Evolutionary conservation across 2,329 filamentous ascomycete genomes (phyloP).

Genomic region (Bipolaris victoriae): DNA sequence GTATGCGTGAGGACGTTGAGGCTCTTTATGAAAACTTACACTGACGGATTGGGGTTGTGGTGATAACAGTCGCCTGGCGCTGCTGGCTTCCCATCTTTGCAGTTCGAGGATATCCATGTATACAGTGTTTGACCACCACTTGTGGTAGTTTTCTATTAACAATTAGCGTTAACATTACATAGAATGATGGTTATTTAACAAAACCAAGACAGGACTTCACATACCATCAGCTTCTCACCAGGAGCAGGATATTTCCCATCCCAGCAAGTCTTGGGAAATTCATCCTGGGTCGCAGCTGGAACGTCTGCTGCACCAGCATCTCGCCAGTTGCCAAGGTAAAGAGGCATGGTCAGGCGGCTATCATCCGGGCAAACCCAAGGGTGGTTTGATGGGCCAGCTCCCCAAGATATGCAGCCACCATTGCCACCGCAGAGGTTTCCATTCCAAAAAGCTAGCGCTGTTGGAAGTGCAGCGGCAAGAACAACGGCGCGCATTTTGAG

Average conservation of each 20-base stretch:
- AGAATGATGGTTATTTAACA: not conserved
- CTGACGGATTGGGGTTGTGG: not conserved
- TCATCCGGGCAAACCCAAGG: not conserved
- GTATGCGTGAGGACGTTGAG: not conserved
- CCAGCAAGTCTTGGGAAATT: not conserved
- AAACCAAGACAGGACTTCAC: not conserved
- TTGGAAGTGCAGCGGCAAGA: not conserved
- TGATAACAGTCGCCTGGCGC: not conserved
- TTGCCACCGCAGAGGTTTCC: not conserved
- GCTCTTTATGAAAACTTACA: not conserved
- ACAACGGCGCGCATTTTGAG: not conserved
- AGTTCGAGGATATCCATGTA: not conserved
- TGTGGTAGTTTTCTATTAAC: not conserved
- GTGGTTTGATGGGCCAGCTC: not conserved
- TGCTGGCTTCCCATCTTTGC: not conserved
- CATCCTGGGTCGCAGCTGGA: not conserved
- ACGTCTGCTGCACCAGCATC: not conserved
- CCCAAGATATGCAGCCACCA: not conserved
- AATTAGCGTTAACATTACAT: not conserved
- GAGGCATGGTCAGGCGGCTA: not conserved
- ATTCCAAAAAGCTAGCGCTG: not conserved
- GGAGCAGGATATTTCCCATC: not conserved
- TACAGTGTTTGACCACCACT: not conserved
- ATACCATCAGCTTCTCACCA: not conserved
- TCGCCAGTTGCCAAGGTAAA: not conserved